These are phyloP conservation scores for Xenosphaeropsis pyriputrescens DNA, from an alignment of 2,329 filamentous ascomycete genomes.

Conservation along the genomic window DNA sequence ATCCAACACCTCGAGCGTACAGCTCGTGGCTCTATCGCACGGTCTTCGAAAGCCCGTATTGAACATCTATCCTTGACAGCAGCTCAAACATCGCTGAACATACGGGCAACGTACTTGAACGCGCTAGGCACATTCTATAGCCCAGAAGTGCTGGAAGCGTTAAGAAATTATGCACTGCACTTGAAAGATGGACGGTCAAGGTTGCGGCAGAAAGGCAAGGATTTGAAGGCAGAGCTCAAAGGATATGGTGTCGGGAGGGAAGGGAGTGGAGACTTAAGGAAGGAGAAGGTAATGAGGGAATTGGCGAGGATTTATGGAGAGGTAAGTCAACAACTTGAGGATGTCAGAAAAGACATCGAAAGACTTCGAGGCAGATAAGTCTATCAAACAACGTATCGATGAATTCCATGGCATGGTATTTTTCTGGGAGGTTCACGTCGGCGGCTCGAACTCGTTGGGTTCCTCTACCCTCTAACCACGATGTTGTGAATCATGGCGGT, in stretches of 20 bases:
- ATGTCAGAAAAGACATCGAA: slow-evolving; percentile 16
- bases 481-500: too few relatives aligned
- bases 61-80: slow-evolving; percentile 9
- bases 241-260: slow-evolving; percentile 16
- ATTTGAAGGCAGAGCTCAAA: slow-evolving; percentile 13
- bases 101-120: slow-evolving; percentile 6
- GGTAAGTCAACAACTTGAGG: slow-evolving; percentile 12
- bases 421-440: too few relatives aligned
- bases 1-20: slow-evolving; percentile 16
- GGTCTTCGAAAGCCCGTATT: slow-evolving; percentile 8
- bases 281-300: slow-evolving; percentile 18
- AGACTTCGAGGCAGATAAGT: slow-evolving; percentile 10
- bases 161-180: slow-evolving; percentile 12
- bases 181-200: slow-evolving; percentile 14
- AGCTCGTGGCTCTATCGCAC: slow-evolving; percentile 13
- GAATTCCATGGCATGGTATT: too few relatives aligned
- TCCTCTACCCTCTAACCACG: too few relatives aligned
- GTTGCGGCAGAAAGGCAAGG: slow-evolving; percentile 10
- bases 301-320: slow-evolving; percentile 17
- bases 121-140: slow-evolving; percentile 15
- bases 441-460: too few relatives aligned
- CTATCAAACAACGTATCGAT: too few relatives aligned
- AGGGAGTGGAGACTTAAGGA: slow-evolving; percentile 5
- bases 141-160: slow-evolving; percentile 11
- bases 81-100: slow-evolving; percentile 5